phyloP scores from a whole-genome alignment of 768 basidiomycete species.

The Agrocybe chaxingu region DNA sequence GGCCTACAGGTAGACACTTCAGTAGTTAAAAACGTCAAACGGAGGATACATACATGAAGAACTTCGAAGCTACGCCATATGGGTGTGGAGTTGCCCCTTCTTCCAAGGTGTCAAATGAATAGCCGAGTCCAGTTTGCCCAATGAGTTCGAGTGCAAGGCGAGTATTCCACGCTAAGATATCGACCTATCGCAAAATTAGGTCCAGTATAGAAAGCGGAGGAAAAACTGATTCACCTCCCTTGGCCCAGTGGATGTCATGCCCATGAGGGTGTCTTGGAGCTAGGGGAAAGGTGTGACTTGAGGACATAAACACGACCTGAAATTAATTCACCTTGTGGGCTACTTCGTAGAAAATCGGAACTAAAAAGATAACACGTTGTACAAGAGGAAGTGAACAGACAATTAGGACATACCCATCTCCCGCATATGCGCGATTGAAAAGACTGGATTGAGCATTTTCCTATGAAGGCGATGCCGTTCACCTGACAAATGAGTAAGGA shows the following conservation, averaged over 20 bases:
- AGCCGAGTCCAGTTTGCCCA: conserved; percentile 45
- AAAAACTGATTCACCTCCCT: conserved; percentile 19
- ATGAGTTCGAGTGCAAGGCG: conserved; percentile 47
- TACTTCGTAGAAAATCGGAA: conserved; percentile 32
- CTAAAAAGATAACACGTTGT: conserved; percentile 13
- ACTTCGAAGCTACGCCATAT: conserved; percentile 28
- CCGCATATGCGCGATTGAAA: conserved; percentile 39
- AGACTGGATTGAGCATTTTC: conserved; percentile 43
- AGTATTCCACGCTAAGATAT: conserved; percentile 34
- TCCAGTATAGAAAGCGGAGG: background rate
- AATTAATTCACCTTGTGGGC: conserved; percentile 4
- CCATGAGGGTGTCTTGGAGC: conserved; percentile 25
- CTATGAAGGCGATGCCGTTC: conserved; percentile 39
- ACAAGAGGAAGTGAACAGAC: background rate
- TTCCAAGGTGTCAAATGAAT: conserved; percentile 37
- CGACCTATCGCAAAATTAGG: conserved; percentile 22
- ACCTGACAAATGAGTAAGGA: conserved; percentile 19
- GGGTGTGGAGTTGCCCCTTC: conserved; percentile 26
- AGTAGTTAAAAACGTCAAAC: background rate
- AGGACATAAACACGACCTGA: too few species aligned
- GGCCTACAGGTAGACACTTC: conserved; percentile 12
- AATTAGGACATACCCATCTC: conserved; percentile 18
- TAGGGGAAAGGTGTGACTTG: conserved; percentile 3
- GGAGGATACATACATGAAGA: conserved; percentile 22
- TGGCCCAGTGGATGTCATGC: conserved; percentile 25